Evolutionary conservation across 805 yeast species (phyloP).

Genomic region (Myxozyma neotropica): DNA sequence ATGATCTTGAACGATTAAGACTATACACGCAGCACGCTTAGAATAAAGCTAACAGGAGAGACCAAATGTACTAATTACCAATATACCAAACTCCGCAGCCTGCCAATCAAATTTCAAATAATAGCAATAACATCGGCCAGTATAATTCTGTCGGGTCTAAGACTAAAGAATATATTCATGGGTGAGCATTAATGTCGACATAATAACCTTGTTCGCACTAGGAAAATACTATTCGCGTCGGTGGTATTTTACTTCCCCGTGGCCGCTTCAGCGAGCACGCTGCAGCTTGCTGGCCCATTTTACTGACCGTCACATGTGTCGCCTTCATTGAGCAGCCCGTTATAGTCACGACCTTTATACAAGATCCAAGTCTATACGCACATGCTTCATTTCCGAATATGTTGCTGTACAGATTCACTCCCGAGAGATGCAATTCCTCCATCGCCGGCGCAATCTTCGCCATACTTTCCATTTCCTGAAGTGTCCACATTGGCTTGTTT

Average conservation of each 20-base stretch:
- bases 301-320: background rate
- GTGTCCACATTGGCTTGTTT: background rate
- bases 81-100: no score
- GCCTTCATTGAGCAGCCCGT: slow-evolving; percentile 10
- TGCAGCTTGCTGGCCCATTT: background rate
- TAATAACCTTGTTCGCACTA: no score
- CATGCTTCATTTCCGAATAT: background rate
- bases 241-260: background rate
- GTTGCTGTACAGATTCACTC: background rate
- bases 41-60: no score
- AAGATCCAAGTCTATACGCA: background rate
- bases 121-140: no score
- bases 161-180: no score
- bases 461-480: background rate
- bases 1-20: no score
- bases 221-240: background rate
- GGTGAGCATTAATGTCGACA: no score
- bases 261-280: background rate
- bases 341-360: background rate
- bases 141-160: no score
- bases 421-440: background rate
- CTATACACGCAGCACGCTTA: no score
- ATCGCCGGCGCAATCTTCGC: background rate
- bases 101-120: no score
- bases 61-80: no score